Evolutionary conservation across 768 basidiomycete species (phyloP), one percentile per base, ranked within the genome.

Genomic region (Tubosaeta sp.): DNA sequence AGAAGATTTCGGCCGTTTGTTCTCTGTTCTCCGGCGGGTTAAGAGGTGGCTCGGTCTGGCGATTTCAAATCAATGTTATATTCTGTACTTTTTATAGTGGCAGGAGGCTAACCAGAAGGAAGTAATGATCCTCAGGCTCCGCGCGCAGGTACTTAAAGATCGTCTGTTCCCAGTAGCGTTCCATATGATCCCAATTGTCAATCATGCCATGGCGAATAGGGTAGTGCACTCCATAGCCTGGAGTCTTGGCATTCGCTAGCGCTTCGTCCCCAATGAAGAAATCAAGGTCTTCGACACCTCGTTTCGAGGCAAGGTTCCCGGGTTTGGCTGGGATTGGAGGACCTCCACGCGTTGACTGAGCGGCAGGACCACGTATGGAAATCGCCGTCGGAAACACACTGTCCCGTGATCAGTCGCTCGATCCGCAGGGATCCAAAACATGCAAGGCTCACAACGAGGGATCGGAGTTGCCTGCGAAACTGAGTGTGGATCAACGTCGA

Each of bases 231-330:
- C 88, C 85, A 72, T 98, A 99, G 2, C 88, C 88, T 0, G 88
- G 88, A 0, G 95, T 97, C 76, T 94, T 97, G 35, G 88, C 85
- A 67, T 97, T 97, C 16, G 91, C 91, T 16, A 98, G 77, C 0
- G 97, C 97, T 71, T 98, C 97, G 66, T 98, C 94, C 54, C 97
- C 97, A 73, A 99, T 99, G 79, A 89, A 97, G 80, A 98, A 99
- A 76, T 99, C 95, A 57, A 98, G 88, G 71, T 99, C 97, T 71
- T 99, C 97, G 34, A 98, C 88, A 11, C 97, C 97, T 51, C 97
- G 85, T 73, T 97, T 98, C 52, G 91, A 91, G 3, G 95, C 95
- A 43, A 97, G 84, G 72, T 95, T 84, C 4, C 92, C 87, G 8
- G 93, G 91, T 69, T 93, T 93, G 37, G 82, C 72, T 26, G 92